Evolutionary conservation across 2,329 filamentous ascomycete genomes (phyloP), one percentile per base, ranked within the genome.

Genomic region (Stromatinia cepivora): DNA sequence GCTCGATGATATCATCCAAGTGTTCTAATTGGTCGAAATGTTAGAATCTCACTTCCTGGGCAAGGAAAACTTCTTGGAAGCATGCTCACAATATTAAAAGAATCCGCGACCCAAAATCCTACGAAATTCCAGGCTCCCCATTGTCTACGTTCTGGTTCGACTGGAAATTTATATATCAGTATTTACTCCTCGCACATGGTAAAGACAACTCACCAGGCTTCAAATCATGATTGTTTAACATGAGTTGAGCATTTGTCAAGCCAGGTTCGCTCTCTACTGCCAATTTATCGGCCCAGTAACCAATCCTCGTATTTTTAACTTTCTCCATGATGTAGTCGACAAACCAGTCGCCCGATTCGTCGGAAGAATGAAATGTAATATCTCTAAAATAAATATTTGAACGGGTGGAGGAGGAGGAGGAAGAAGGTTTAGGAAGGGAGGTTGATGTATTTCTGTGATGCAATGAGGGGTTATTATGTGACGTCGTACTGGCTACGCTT

Each of bases 121-220:
- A 97, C 90, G 78, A 93, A 97, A 80, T 97, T 97, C 88, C 91
- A 93, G 42, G 90, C 82, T 25, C 89, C 88, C 93, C 94, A 97
- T 85, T 92, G 87, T 67, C 94, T 88, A 70, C 92, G 87, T 72
- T 87, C 88, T 22, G 88, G 88, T 78, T 96, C 93, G 65, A 97
- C 92, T 76, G 25, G 79, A 69, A 57, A 58, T 42, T 31, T 42
- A 59, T 68, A 57, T 69, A 62, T 59, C 57, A 69, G 20, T 28
- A 77, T 76, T 66, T 31, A 31, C 69, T 64, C 70, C 31, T 70
- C 68, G 9, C 31, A 11, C 42, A 10, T 10, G n/a, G 22, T 25
- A 8, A 31, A n/a, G 36, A 66, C 7, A 34, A 66, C 74, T 64
- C 76, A 84, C 83, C 84, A 78, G 85, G 84, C 74, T 92, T 93